Conservation (phyloP, 352 stramenopile species). For the Lagenidium sp. region DNA sequence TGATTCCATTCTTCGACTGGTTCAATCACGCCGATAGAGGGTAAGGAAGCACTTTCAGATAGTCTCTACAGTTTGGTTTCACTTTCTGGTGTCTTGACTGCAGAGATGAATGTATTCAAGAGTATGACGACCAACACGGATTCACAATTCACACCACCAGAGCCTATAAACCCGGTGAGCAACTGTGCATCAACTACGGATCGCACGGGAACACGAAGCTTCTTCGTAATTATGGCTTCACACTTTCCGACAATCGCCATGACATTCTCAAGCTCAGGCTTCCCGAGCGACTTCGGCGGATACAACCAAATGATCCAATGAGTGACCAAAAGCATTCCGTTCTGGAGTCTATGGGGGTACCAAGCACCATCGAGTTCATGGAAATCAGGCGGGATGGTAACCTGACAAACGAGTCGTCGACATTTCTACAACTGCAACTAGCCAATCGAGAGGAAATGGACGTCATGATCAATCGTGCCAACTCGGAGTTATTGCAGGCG, state of each 20-base stretch:
- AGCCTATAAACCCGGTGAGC: conserved; percentile 42
- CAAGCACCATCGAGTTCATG: no score
- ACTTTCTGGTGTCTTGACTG: background rate
- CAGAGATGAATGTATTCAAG: conserved; percentile 59
- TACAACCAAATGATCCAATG: conserved; percentile 17
- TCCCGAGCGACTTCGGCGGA: conserved; percentile 22
- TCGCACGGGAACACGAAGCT: conserved; percentile 52
- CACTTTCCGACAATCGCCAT: conserved; percentile 25
- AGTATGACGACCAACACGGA: conserved; percentile 38
- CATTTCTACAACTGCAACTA: no score
- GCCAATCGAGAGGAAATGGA: conserved; percentile 33
- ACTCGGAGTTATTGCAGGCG: conserved; percentile 17
- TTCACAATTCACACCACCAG: conserved; percentile 61
- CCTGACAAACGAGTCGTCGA: conserved; percentile 19
- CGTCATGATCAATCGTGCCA: conserved; percentile 24
- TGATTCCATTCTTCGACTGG: conserved; percentile 84
- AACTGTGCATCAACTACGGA: conserved; percentile 81
- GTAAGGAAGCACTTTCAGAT: conserved; percentile 25
- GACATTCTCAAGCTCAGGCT: conserved; percentile 34
- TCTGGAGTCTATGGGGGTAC: conserved; percentile 2
- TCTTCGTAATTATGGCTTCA: conserved; percentile 80
- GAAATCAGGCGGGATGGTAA: no score
- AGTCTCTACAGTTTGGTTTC: no score
- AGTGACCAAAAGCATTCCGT: conserved; percentile 13
- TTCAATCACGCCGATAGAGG: conserved; percentile 67